Percentiles rank a stretch among this genome's conserved stretches.
phyloP scores from a whole-genome alignment of 805 yeast genomes.

The Monosporozyma siamensis region DNA sequence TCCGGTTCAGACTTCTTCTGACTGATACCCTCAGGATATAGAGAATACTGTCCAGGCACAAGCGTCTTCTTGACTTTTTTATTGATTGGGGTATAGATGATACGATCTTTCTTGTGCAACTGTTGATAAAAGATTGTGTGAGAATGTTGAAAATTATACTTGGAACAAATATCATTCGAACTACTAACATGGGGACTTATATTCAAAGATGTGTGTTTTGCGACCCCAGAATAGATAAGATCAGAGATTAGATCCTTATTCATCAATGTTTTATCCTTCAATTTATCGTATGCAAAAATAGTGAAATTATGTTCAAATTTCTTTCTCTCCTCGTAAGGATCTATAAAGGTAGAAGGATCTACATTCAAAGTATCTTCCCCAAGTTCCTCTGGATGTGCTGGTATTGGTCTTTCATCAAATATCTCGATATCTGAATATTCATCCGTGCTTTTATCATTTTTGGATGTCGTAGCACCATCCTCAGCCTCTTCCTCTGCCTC shows the following conservation, averaged over 20 bases:
- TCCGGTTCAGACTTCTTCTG: too few relatives aligned
- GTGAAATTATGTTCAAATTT: slow-evolving; percentile 14
- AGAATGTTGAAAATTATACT: slow-evolving; percentile 19
- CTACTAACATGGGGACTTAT: slow-evolving; percentile 14
- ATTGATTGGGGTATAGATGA: slow-evolving; percentile 8
- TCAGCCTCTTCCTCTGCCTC: too few relatives aligned
- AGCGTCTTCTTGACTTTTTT: neutral
- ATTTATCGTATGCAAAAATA: slow-evolving; percentile 7
- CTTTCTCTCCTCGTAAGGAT: slow-evolving; percentile 7
- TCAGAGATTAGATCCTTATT: slow-evolving; percentile 8
- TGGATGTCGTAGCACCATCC: neutral
- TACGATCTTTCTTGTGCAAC: slow-evolving; percentile 15
- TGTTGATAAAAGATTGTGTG: slow-evolving; percentile 20
- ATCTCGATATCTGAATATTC: neutral
- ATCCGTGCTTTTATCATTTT: neutral
- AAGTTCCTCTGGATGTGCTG: neutral
- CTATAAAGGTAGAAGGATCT: neutral
- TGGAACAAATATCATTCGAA: slow-evolving; percentile 26
- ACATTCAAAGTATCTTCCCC: neutral
- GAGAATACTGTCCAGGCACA: neutral
- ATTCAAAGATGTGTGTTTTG: slow-evolving; percentile 14
- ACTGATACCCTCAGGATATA: too few relatives aligned
- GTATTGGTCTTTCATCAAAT: neutral
- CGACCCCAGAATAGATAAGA: slow-evolving; percentile 18
- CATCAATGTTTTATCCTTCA: slow-evolving; percentile 6